A percentile compares a stretch with the other conserved stretches of the same genome.
Conservation (phyloP, 2,329 filamentous ascomycete species). For the Fusarium phyllophilum region DNA sequence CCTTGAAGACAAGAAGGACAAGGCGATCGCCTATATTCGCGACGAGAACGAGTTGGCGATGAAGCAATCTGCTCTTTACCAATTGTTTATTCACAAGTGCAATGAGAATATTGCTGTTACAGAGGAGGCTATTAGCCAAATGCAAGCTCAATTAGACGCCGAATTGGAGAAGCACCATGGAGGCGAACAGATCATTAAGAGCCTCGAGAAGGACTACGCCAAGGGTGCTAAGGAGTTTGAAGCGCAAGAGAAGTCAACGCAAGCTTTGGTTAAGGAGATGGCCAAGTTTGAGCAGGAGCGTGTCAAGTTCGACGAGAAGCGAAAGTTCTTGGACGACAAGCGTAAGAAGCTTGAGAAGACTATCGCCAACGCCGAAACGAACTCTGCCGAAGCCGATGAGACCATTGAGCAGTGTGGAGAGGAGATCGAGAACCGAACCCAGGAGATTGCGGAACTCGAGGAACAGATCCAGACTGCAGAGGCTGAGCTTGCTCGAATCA, state of each 20-base stretch:
- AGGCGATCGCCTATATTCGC: slow-evolving; percentile 85
- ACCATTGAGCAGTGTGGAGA: slow-evolving; percentile 80
- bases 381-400: slow-evolving; percentile 77
- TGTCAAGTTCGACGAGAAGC: slow-evolving; percentile 98
- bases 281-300: slow-evolving; percentile 94
- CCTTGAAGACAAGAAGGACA: slow-evolving; percentile 96
- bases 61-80: slow-evolving; percentile 92
- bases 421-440: slow-evolving; percentile 79
- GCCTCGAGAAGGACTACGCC: slow-evolving; percentile 85
- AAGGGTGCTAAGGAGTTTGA: slow-evolving; percentile 86
- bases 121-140: slow-evolving; percentile 88
- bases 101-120: slow-evolving; percentile 89
- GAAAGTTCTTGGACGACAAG: slow-evolving; percentile 91
- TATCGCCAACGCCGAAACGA: slow-evolving; percentile 79
- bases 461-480: slow-evolving; percentile 81
- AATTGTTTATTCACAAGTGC: slow-evolving; percentile 89
- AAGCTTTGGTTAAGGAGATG: slow-evolving; percentile 84
- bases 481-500: slow-evolving; percentile 81
- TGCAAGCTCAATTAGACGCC: slow-evolving; percentile 85
- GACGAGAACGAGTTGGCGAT: slow-evolving; percentile 92
- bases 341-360: slow-evolving; percentile 95
- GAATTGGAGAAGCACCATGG: slow-evolving; percentile 94
- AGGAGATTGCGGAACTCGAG: slow-evolving; percentile 82
- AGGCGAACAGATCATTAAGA: slow-evolving; percentile 88
- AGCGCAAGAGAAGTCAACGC: slow-evolving; percentile 81